Evolutionary conservation across 805 yeast genomes (phyloP).

Genomic region (Saccharomyces jurei): DNA sequence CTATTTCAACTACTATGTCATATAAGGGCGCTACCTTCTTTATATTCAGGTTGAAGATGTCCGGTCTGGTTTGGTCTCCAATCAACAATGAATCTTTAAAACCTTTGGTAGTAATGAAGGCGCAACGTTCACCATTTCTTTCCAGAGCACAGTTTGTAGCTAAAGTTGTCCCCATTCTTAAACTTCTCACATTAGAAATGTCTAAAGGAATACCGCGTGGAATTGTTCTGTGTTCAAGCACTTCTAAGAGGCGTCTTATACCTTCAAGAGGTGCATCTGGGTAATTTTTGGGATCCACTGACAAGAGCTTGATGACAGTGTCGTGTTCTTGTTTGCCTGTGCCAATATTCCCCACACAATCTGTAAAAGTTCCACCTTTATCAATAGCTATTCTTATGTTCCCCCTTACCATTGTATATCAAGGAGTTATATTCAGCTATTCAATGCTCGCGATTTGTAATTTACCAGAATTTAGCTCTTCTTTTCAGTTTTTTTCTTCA

Average conservation of each 20-base stretch:
- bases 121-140: slow-evolving; percentile 84
- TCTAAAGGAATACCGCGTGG: slow-evolving; percentile 57
- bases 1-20: slow-evolving; percentile 70
- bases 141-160: slow-evolving; percentile 94
- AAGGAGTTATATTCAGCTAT: neutral
- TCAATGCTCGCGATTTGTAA: too few species aligned
- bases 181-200: slow-evolving; percentile 52
- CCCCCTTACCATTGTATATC: neutral
- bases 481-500: too few species aligned
- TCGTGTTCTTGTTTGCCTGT: slow-evolving; percentile 45
- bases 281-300: slow-evolving; percentile 85
- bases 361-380: slow-evolving; percentile 91
- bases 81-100: slow-evolving; percentile 74
- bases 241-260: slow-evolving; percentile 66
- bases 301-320: slow-evolving; percentile 65
- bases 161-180: slow-evolving; percentile 89
- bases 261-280: slow-evolving; percentile 91
- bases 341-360: slow-evolving; percentile 48
- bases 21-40: slow-evolving; percentile 65
- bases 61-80: slow-evolving; percentile 89
- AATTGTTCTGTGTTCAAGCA: slow-evolving; percentile 43
- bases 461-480: neutral
- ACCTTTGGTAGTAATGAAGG: slow-evolving; percentile 79
- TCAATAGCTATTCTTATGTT: slow-evolving; percentile 38
- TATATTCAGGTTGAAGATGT: slow-evolving; percentile 76